Conservation (phyloP, 2,329 filamentous ascomycete genomes). For the Epichloe gansuensis region DNA sequence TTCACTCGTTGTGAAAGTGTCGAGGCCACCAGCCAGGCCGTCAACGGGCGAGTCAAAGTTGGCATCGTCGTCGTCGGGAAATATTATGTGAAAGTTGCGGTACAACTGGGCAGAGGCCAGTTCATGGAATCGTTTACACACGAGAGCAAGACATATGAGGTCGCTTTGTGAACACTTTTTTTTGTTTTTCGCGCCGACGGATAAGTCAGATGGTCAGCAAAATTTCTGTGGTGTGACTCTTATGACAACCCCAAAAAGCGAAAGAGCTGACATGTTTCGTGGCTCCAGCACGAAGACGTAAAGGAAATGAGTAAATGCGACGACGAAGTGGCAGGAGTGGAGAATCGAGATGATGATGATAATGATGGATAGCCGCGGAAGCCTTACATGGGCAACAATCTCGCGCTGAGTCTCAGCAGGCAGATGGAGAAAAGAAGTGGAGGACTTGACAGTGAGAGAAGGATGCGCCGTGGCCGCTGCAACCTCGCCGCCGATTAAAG, state of each 20-base stretch:
- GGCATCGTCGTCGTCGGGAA: constrained; percentile 46
- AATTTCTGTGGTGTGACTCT: background rate
- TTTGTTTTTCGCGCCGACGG: background rate
- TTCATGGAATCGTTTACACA: constrained; percentile 44
- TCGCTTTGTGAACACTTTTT: constrained; percentile 38
- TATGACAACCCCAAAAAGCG: no score
- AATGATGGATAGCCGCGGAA: background rate
- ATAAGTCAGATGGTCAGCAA: background rate
- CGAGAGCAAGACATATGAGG: constrained; percentile 45
- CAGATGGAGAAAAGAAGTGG: constrained; percentile 27
- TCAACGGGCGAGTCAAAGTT: constrained; percentile 42
- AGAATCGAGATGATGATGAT: background rate
- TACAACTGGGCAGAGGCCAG: constrained; percentile 48
- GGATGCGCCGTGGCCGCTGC: background rate
- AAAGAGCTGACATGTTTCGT: no score
- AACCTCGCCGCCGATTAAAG: no score
- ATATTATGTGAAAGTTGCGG: constrained; percentile 46
- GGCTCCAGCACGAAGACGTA: no score
- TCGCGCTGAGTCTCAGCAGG: constrained; percentile 37
- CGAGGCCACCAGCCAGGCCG: constrained; percentile 43
- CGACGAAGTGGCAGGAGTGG: background rate
- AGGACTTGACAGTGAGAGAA: constrained; percentile 5
- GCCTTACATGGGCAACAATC: constrained; percentile 34
- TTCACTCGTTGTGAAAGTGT: constrained; percentile 50
- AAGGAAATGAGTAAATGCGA: no score